A percentile compares a stretch with the other conserved stretches of the same genome.
phyloP scores from a whole-genome alignment of 2,329 filamentous ascomycete species.

The Alternaria hordeiaustralica region DNA sequence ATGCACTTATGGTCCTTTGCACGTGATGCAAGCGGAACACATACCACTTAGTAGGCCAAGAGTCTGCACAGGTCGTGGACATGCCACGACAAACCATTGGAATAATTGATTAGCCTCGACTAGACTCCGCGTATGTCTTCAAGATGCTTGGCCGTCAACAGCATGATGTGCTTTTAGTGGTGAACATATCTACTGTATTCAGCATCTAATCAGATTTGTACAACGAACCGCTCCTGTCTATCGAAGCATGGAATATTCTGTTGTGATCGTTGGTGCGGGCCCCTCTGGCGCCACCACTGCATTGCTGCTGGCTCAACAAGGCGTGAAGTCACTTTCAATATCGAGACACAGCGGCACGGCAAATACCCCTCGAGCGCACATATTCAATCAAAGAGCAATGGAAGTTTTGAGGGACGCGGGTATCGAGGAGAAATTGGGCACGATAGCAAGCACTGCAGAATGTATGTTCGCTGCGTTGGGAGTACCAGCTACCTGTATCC shows the following conservation, averaged over 20 bases:
- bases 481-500: slow-evolving; percentile 50
- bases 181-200: neutral
- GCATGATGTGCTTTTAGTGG: neutral
- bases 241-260: neutral
- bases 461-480: neutral
- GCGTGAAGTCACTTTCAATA: neutral
- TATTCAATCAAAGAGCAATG: slow-evolving; percentile 59
- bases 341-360: slow-evolving; percentile 42
- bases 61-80: neutral
- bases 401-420: slow-evolving; percentile 53
- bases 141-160: neutral
- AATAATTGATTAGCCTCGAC: neutral
- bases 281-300: neutral
- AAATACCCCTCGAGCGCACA: slow-evolving; percentile 65
- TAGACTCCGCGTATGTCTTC: neutral
- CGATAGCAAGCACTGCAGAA: neutral
- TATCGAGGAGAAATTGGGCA: neutral
- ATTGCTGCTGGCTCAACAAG: neutral
- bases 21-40: neutral
- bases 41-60: neutral
- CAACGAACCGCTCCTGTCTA: neutral
- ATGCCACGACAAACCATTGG: neutral
- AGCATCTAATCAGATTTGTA: neutral
- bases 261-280: neutral
- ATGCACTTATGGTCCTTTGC: neutral